phyloP scores from a whole-genome alignment of 1,284 basidiomycete genomes.

The Coriolopsis trogii region DNA sequence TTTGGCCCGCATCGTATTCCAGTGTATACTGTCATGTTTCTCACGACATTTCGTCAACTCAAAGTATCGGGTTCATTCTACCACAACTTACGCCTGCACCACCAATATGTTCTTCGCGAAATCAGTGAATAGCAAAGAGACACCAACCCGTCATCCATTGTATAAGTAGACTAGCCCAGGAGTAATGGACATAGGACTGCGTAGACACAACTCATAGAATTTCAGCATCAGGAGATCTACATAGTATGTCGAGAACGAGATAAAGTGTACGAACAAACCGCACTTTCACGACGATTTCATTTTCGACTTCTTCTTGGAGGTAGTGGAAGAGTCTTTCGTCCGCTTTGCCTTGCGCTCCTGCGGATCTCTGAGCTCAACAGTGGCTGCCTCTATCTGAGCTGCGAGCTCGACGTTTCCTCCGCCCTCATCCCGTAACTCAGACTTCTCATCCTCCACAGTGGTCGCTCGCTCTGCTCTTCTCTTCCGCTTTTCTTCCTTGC shows the following conservation, averaged over 20 bases:
- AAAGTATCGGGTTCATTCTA: neutral
- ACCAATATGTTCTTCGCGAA: no score
- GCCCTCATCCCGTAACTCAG: neutral
- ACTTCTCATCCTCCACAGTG: neutral
- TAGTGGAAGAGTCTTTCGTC: no score
- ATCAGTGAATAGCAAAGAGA: no score
- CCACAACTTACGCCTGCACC: no score
- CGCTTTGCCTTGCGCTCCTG: no score
- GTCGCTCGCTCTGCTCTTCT: slow-evolving; percentile 7
- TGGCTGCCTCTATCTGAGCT: no score
- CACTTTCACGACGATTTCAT: no score
- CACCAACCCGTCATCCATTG: neutral
- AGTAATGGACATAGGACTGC: slow-evolving; percentile 1
- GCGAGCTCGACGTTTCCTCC: neutral
- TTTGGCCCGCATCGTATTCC: neutral
- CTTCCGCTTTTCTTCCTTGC: slow-evolving; percentile 29
- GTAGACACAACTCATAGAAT: neutral
- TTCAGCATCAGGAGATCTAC: no score
- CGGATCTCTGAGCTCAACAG: no score
- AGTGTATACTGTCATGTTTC: neutral
- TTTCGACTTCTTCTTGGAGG: no score
- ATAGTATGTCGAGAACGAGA: no score
- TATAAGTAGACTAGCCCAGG: slow-evolving; percentile 2
- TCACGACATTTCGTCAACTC: neutral
- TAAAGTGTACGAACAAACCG: no score